A percentile compares a stretch with the other conserved stretches of the same genome.
phyloP scores from a whole-genome alignment of 495 filamentous ascomycete genomes.

The Penicillium robsamsonii region DNA sequence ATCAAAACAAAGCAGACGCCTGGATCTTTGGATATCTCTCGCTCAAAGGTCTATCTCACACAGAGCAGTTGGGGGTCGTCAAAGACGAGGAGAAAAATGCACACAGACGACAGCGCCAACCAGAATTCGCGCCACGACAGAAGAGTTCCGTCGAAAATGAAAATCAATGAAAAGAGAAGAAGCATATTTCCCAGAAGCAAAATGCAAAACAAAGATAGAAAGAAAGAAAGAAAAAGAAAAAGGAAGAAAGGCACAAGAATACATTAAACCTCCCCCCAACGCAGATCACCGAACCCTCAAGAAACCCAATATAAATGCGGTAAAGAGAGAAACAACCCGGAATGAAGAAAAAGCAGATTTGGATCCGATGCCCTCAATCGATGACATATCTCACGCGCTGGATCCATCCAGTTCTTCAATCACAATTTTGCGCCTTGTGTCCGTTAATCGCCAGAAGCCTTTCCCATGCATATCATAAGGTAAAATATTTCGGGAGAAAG shows the following conservation, averaged over 20 bases:
- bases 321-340: constrained; percentile 23
- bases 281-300: constrained; percentile 29
- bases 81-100: constrained; percentile 36
- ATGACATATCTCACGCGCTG: constrained; percentile 15
- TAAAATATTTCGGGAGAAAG: constrained; percentile 41
- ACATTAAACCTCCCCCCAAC: constrained; percentile 33
- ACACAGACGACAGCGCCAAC: constrained; percentile 40
- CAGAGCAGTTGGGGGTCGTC: constrained; percentile 33
- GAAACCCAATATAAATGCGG: constrained; percentile 25
- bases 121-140: constrained; percentile 41
- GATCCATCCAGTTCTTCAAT: constrained; percentile 20
- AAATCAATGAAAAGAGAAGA: constrained; percentile 15
- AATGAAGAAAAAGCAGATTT: constrained; percentile 29
- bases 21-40: constrained; percentile 48
- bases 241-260: constrained; percentile 31
- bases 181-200: constrained; percentile 21
- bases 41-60: constrained; percentile 48
- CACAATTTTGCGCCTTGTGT: constrained; percentile 46
- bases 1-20: constrained; percentile 24
- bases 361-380: constrained; percentile 21
- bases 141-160: constrained; percentile 13
- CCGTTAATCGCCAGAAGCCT: constrained; percentile 48
- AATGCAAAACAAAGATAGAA: constrained; percentile 25
- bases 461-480: constrained; percentile 52
- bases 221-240: constrained; percentile 9